Evolutionary conservation across 805 yeast species (phyloP), one percentile per base, ranked within the genome.

Genomic region (Candida germanica): DNA sequence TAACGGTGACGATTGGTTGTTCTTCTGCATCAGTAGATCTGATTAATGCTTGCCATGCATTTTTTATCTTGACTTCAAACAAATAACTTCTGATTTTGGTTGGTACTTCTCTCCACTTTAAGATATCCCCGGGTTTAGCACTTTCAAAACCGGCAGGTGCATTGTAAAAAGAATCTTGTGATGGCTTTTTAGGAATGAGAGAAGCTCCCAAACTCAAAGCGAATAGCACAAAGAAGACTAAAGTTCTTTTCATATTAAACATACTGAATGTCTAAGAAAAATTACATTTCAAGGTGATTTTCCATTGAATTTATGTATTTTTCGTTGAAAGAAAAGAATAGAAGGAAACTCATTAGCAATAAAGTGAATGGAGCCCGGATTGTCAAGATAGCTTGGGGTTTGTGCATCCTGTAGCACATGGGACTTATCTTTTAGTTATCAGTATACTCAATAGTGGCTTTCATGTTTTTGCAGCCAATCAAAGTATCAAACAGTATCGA

Each of bases 1-100:
- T 29, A 0, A 47, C 50, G 5, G 51, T 38, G 2, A 51, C 56
- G 7, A 43, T 47, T 6, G 61, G 47, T 12, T 51, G 40, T 0
- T 60, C 62, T 28, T 36, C 36, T 6, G 50, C 33, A 35, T 57
- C 61, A 25, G 43, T 38, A 1, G 56, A 45, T 29, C 55, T 33
- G 2, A 47, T 43, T 14, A 50, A 35, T 1, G 48, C 29, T 33
- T 53, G 55, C 58, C 58, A 53, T 6, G 50, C 27, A 25, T 46
- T 42, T 25, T 49, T 42, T 10, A 56, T 42, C 14, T 49, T 44
- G 15, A 50, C 41, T 2, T 49, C 46, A 28, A 53, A 36, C 18
- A 37, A 36, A 8, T 51, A 12, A 33, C 50, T 40, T 26, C 48
- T 44, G 10, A 55, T 31, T n/a, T 20, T 30, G 28, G 37, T 26